Conservation (phyloP, 345 rosid genomes). For the Ceriops decandra region DNA sequence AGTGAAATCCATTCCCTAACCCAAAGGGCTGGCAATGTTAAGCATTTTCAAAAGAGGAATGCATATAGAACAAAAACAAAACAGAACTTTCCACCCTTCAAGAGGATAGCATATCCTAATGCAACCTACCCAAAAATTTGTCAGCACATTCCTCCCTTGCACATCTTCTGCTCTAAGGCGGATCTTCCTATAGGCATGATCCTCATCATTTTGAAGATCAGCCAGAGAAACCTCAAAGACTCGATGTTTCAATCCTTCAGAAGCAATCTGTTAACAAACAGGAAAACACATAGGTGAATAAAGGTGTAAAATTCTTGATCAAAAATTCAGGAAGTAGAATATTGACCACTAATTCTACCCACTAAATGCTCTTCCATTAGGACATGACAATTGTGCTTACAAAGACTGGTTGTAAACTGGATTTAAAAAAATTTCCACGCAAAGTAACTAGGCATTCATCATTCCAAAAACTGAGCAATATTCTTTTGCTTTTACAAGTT, state of each 20-base stretch:
- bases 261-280: slow-evolving; percentile 62
- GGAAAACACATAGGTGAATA: neutral
- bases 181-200: slow-evolving; percentile 81
- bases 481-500: too few species aligned
- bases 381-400: neutral
- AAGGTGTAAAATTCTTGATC: neutral
- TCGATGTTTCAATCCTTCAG: slow-evolving; percentile 91
- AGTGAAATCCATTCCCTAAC: slow-evolving; percentile 89
- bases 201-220: slow-evolving; percentile 86
- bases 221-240: slow-evolving; percentile 87
- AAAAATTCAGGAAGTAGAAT: neutral
- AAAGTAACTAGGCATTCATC: neutral
- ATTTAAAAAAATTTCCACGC: neutral
- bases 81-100: neutral
- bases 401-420: neutral
- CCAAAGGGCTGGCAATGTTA: too few species aligned
- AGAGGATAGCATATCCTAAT: neutral
- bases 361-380: neutral
- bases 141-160: slow-evolving; percentile 79
- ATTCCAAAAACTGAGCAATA: too few species aligned
- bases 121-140: slow-evolving; percentile 85
- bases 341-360: neutral
- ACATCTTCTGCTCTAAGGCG: slow-evolving; percentile 95
- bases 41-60: neutral
- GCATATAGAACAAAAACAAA: neutral